A percentile compares a stretch with the other conserved stretches of the same genome.
Conservation (phyloP, 148 eudicot genomes). For the Rhododendron molle region DNA sequence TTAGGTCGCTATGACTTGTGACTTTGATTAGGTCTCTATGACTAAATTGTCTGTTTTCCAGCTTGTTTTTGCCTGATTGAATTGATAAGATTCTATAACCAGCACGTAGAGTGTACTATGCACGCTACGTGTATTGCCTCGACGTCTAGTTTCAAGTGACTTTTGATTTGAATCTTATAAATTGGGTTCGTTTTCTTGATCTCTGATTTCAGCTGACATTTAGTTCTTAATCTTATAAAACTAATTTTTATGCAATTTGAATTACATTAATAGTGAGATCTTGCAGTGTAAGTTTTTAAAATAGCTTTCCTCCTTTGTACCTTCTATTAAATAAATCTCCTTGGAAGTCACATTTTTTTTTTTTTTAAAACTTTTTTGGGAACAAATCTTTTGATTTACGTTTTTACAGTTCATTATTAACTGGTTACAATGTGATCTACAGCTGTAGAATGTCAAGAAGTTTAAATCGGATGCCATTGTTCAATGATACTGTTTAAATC, state of each 20-base stretch:
- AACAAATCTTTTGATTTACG: not conserved
- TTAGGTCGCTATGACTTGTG: not conserved
- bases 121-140: too few relatives aligned
- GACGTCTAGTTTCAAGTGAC: not conserved
- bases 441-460: slow-evolving; percentile 2
- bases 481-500: not conserved
- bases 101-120: not conserved
- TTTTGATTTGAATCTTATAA: not conserved
- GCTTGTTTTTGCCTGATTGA: not conserved
- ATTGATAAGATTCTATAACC: not conserved
- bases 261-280: not conserved
- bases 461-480: not conserved
- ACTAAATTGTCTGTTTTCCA: not conserved
- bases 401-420: not conserved
- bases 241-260: not conserved
- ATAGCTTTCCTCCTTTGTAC: not conserved
- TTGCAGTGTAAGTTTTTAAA: not conserved
- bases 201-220: not conserved
- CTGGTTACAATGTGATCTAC: not conserved
- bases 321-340: not conserved
- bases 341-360: not conserved
- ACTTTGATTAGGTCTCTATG: not conserved
- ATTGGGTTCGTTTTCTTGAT: not conserved
- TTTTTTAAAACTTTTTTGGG: too few relatives aligned
- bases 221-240: not conserved